Conservation (phyloP, 768 basidiomycete genomes). For the Termitomyces sp. region DNA sequence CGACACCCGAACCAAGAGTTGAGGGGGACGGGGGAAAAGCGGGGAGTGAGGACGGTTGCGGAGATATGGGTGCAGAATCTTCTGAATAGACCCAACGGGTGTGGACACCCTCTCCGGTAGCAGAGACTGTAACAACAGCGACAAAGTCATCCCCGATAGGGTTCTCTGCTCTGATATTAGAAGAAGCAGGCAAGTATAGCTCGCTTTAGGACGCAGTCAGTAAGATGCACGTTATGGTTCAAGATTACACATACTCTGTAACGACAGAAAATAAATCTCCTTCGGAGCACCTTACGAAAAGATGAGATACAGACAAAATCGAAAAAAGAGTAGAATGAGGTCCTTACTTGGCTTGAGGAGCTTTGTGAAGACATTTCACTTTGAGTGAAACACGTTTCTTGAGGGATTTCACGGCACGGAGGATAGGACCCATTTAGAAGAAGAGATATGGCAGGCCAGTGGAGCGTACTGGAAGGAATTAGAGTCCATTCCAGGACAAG, state of each 20-base stretch:
- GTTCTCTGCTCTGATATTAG: not conserved
- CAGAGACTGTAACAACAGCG: not conserved
- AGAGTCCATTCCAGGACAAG: not conserved
- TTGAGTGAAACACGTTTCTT: not conserved
- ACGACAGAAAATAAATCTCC: no score
- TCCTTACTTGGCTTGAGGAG: not conserved
- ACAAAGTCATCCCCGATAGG: not conserved
- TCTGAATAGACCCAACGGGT: not conserved
- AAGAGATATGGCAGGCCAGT: not conserved
- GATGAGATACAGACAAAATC: not conserved
- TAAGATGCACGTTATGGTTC: no score
- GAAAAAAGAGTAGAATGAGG: no score
- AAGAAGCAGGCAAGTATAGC: no score
- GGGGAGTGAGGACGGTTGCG: not conserved
- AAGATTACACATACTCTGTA: no score
- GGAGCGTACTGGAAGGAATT: not conserved
- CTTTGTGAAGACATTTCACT: not conserved
- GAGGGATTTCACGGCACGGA: not conserved
- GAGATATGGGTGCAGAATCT: not conserved
- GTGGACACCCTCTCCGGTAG: not conserved
- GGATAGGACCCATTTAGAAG: not conserved
- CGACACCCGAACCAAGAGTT: not conserved
- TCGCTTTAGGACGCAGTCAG: no score
- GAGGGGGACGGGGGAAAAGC: not conserved
- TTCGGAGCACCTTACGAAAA: not conserved